Conservation (phyloP, 306 rosid species). For the Canavalia gladiata region DNA sequence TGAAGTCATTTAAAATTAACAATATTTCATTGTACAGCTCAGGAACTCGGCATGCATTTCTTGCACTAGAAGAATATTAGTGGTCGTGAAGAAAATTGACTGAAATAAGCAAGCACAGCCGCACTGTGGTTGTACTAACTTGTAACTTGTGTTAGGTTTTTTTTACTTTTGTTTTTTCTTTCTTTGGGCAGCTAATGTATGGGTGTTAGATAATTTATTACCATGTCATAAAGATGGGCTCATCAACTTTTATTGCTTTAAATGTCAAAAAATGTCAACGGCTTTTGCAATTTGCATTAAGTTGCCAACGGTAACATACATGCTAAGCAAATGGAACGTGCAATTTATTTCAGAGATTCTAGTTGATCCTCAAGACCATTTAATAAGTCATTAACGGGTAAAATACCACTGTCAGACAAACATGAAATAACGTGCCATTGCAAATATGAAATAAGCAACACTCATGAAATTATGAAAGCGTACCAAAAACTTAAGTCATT, state of each 20-base stretch:
- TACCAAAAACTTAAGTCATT: background rate
- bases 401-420: background rate
- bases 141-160: background rate
- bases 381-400: slow-evolving; percentile 20
- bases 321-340: slow-evolving; percentile 9
- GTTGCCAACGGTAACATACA: slow-evolving; percentile 38
- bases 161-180: too few relatives aligned
- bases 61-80: background rate
- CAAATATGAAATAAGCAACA: background rate
- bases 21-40: too few relatives aligned
- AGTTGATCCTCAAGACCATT: background rate
- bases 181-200: too few relatives aligned
- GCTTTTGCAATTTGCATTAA: slow-evolving; percentile 7
- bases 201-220: too few relatives aligned
- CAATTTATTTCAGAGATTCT: slow-evolving; percentile 27
- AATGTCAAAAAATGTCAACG: slow-evolving; percentile 24
- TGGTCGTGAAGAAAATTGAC: background rate
- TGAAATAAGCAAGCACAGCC: background rate
- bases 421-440: slow-evolving; percentile 12
- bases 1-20: too few relatives aligned
- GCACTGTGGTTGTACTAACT: background rate
- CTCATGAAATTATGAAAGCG: too few relatives aligned
- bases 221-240: background rate
- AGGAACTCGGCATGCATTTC: background rate
- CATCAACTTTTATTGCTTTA: background rate